These are phyloP conservation scores for Rhizoclosmatium globosum DNA, from an alignment of 192 early-diverging fungal species.

Conservation along the genomic window DNA sequence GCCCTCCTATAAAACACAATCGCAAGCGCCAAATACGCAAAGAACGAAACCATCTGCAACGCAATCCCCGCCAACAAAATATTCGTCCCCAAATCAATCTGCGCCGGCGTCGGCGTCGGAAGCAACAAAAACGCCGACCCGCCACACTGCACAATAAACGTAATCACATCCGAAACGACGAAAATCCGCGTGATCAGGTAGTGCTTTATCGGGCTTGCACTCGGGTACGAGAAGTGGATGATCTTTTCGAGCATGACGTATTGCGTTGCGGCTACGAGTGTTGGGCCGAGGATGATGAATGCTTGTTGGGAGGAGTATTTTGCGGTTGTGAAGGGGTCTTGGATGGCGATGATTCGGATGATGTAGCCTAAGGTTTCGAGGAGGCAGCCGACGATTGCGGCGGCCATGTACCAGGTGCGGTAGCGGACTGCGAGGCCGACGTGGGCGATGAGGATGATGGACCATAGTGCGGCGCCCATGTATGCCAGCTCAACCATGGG, in stretches of 20 bases:
- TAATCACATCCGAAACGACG: slow-evolving; percentile 32
- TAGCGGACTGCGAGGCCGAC: slow-evolving; percentile 10
- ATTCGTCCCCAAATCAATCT: neutral
- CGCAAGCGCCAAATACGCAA: slow-evolving; percentile 28
- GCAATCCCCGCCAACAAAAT: slow-evolving; percentile 37
- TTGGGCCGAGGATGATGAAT: slow-evolving; percentile 39
- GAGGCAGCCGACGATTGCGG: neutral
- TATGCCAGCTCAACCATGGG: neutral
- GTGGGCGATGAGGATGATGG: neutral
- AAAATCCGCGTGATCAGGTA: slow-evolving; percentile 36
- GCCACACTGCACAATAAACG: slow-evolving; percentile 33
- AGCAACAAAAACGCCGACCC: slow-evolving; percentile 39
- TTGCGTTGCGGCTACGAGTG: slow-evolving; percentile 38
- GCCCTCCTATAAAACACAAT: slow-evolving; percentile 17
- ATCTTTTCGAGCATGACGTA: slow-evolving; percentile 38
- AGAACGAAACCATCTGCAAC: slow-evolving; percentile 40
- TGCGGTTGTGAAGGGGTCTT: slow-evolving; percentile 10
- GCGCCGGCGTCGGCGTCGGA: neutral
- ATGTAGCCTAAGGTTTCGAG: slow-evolving; percentile 3
- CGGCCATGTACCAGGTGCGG: slow-evolving; percentile 12
- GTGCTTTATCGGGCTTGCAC: slow-evolving; percentile 19
- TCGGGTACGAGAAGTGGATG: slow-evolving; percentile 20
- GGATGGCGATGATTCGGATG: neutral
- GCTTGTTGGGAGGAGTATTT: slow-evolving; percentile 25
- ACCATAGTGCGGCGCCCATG: neutral